Conservation (phyloP, 345 rosid species). For the Aquilaria sinensis region DNA sequence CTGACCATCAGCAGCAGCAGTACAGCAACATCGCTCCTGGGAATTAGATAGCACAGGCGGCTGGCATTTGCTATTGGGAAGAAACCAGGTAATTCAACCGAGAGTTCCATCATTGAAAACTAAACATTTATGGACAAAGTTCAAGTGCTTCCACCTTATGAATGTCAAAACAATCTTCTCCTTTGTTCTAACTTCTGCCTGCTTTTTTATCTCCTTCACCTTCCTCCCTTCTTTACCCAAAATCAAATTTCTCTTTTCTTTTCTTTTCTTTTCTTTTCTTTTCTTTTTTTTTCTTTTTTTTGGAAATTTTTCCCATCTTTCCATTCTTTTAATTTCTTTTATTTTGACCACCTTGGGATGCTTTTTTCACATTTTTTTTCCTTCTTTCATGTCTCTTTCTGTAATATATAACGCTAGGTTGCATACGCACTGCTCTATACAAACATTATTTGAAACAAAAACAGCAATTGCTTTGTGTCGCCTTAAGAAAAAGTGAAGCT, state of each 20-base stretch:
- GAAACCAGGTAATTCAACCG: constrained; percentile 12
- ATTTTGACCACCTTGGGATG: not conserved
- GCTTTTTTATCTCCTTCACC: not conserved
- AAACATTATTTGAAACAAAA: constrained; percentile 26
- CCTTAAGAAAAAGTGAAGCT: constrained; percentile 33
- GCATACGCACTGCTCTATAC: constrained; percentile 17
- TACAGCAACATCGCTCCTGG: constrained; percentile 34
- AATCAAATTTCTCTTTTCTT: constrained; percentile 4
- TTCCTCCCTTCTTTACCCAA: constrained; percentile 2
- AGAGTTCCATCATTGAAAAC: constrained; percentile 14
- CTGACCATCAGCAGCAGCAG: constrained; percentile 33
- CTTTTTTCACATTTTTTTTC: constrained; percentile 5
- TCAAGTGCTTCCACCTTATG: not conserved
- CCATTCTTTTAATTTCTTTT: constrained; percentile 6
- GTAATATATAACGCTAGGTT: not conserved
- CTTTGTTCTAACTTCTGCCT: not conserved
- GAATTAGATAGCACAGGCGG: constrained; percentile 24
- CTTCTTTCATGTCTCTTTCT: constrained; percentile 9
- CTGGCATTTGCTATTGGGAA: constrained; percentile 28
- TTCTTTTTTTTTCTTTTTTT: constrained; percentile 10
- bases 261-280: constrained; percentile 10
- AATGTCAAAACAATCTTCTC: too few species aligned
- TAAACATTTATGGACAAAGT: not conserved
- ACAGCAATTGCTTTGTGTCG: constrained; percentile 18
- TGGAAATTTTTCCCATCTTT: constrained; percentile 2